Evolutionary conservation across 2,329 filamentous ascomycete species (phyloP), one percentile per base, ranked within the genome.

Genomic region (Colletotrichum kahawae): DNA sequence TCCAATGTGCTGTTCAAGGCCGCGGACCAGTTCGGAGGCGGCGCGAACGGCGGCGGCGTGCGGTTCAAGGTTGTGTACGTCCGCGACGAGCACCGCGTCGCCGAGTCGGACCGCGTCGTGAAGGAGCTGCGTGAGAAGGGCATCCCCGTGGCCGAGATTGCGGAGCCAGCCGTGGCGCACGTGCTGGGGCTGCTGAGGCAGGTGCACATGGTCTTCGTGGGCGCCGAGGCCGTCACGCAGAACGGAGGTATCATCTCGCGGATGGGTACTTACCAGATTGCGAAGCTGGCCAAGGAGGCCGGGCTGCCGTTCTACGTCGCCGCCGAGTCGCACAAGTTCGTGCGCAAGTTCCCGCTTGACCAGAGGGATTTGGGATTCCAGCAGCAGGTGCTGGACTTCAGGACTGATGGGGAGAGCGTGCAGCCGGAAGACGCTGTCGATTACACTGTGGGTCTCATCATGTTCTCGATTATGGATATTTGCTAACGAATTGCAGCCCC

Each of bases 271-370:
- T 96, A 95, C 79, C 95, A 98, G 86, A 93, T 98, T 79, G 96
- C 95, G 3, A 87, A 95, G 78, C 87, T 98, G 67, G 95, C 96
- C 7, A 93, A 93, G 80, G 83, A 85, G 33, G 88, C 88, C 59
- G 91, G 93, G 51, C 93, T 95, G 77, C 94, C 94, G 0, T 95
- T 98, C 79, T 98, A 97, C 81, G 95, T 98, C 21, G 95, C 97
- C 7, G 94, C 94, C 1, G 97, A 99, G 87, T 97, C 95, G 80
- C 97, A 99, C 88, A 99, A 99, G 86, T 98, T 99, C 82, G 95
- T 97, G 60, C 91, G 95, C 80, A 90, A 97, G 70, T 97, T 96
- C 80, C 95, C 96, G 2, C 86, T 97, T 27, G 92, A 93, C 77
- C 95, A 98, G 84, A 92, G 93, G 74, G 94, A 97, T 81, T 87